A percentile compares a stretch with the other conserved stretches of the same genome.
Evolutionary conservation across 305 asterid species (phyloP).

Genomic region (Andrographis paniculata): DNA sequence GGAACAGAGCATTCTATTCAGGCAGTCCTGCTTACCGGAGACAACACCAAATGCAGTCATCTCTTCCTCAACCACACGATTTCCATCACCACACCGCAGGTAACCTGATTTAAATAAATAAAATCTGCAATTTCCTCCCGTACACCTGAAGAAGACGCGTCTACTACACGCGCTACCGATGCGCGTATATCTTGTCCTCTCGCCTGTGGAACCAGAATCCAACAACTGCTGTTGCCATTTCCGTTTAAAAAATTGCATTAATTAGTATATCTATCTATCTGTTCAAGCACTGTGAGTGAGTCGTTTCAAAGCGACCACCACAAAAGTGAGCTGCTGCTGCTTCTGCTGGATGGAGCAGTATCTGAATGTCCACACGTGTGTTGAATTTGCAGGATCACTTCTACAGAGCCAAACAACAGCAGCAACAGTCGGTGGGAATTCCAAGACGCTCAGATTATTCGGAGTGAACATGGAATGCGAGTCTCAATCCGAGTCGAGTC

Average conservation of each 20-base stretch:
- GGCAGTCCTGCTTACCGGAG: slow-evolving; percentile 19
- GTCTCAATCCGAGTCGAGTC: slow-evolving; percentile 26
- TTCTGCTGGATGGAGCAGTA: too few relatives aligned
- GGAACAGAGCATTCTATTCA: slow-evolving; percentile 18
- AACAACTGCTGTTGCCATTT: neutral
- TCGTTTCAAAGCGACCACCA: too few relatives aligned
- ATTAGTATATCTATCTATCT: too few relatives aligned
- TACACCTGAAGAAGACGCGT: too few relatives aligned
- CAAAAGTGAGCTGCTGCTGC: too few relatives aligned
- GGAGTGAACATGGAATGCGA: slow-evolving; percentile 64
- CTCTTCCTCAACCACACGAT: slow-evolving; percentile 21
- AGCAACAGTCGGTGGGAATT: slow-evolving; percentile 26
- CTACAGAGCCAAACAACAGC: slow-evolving; percentile 17
- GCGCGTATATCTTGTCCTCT: neutral
- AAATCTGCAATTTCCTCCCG: slow-evolving; percentile 3
- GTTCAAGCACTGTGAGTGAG: neutral
- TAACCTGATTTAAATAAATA: too few relatives aligned
- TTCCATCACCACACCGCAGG: slow-evolving; percentile 26
- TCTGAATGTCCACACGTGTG: neutral
- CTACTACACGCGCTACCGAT: neutral
- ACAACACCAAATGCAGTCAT: slow-evolving; percentile 17
- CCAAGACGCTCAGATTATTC: slow-evolving; percentile 43
- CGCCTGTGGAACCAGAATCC: neutral
- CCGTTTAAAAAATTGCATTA: neutral
- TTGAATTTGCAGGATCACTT: slow-evolving; percentile 24